Conservation (phyloP, 371 early-diverging fungal species). For the Mucor saturninus region DNA sequence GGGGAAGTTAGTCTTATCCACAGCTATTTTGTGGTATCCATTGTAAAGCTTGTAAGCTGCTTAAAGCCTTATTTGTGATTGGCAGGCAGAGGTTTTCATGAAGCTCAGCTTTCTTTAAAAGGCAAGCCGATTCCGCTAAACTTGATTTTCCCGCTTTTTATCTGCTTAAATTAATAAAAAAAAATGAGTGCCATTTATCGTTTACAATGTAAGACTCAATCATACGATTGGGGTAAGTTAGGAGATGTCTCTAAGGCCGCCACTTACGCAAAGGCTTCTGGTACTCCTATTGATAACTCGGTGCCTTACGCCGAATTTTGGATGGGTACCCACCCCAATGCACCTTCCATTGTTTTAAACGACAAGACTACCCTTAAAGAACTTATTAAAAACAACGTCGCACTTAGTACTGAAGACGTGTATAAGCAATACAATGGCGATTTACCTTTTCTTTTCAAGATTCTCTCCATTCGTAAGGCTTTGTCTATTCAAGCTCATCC, state of each 20-base stretch:
- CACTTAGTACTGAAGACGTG: constrained; percentile 56
- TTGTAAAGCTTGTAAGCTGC: no score
- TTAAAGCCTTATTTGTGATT: no score
- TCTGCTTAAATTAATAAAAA: neutral
- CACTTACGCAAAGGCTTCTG: constrained; percentile 69
- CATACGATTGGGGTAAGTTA: constrained; percentile 97
- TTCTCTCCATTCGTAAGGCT: constrained; percentile 92
- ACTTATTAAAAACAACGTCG: constrained; percentile 51
- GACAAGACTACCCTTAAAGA: constrained; percentile 58
- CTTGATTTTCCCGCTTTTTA: constrained; percentile 6
- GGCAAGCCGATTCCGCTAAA: no score
- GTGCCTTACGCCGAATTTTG: constrained; percentile 95
- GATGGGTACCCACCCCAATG: constrained; percentile 98
- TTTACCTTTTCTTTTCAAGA: constrained; percentile 97
- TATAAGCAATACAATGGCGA: constrained; percentile 71
- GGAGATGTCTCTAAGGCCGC: constrained; percentile 87
- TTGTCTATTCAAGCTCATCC: constrained; percentile 99
- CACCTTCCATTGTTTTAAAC: constrained; percentile 68
- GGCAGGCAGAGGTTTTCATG: no score
- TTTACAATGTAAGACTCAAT: constrained; percentile 68
- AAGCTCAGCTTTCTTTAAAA: neutral
- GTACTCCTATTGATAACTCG: constrained; percentile 58
- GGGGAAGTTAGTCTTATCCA: no score
- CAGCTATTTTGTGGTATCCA: no score
- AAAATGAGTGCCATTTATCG: constrained; percentile 51